Percentiles rank a stretch among this genome's conserved stretches.
phyloP scores from a whole-genome alignment of 805 yeast species.

The Starmerella asiatica region DNA sequence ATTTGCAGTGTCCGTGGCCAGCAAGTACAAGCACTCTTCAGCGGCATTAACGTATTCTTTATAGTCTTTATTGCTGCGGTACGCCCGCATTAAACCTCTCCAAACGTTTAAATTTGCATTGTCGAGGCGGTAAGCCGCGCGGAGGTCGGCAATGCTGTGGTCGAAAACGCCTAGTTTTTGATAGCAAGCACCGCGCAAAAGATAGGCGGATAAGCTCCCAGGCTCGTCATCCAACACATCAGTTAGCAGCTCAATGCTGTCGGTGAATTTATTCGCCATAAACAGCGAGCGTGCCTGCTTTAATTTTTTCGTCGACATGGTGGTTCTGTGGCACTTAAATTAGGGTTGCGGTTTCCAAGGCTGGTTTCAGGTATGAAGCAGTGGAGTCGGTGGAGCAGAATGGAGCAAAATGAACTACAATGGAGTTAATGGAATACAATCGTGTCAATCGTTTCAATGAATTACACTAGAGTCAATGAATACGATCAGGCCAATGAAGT shows the following conservation, averaged over 20 bases:
- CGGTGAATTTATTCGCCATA: conserved; percentile 40
- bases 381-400: too few species aligned
- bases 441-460: too few species aligned
- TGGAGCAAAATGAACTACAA: too few species aligned
- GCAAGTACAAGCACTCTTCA: conserved; percentile 13
- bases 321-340: too few species aligned
- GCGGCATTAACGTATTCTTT: conserved; percentile 17
- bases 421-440: too few species aligned
- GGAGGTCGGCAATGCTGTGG: conserved; percentile 38
- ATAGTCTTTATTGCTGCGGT: conserved; percentile 17
- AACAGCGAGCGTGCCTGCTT: conserved; percentile 10
- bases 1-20: conserved; percentile 19
- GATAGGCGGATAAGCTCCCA: conserved; percentile 40
- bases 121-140: conserved; percentile 33
- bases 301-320: too few species aligned
- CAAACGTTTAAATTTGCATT: conserved; percentile 47
- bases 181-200: conserved; percentile 56
- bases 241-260: conserved; percentile 43
- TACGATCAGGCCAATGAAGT: too few species aligned
- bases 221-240: conserved; percentile 45
- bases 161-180: conserved; percentile 32
- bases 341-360: too few species aligned
- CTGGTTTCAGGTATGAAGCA: too few species aligned
- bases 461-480: too few species aligned
- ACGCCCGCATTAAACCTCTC: conserved; percentile 51